Evolutionary conservation across 768 basidiomycete genomes (phyloP).

Genomic region (Russula compacta): DNA sequence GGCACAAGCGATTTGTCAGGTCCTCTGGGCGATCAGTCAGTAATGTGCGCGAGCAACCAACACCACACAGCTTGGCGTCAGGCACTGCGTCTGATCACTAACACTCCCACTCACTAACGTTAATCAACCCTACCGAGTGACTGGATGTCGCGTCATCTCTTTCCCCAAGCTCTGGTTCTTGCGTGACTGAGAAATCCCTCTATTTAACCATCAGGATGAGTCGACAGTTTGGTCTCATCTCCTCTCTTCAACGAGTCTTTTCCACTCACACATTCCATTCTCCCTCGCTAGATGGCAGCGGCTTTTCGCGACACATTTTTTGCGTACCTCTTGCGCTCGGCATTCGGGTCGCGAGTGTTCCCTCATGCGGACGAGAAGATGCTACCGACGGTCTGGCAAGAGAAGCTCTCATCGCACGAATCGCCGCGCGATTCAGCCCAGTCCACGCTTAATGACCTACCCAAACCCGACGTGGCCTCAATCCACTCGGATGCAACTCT

Average conservation of each 20-base stretch:
- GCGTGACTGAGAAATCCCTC: background rate
- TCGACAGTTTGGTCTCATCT: background rate
- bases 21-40: no score
- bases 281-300: constrained; percentile 8
- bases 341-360: constrained; percentile 21
- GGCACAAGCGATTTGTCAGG: no score
- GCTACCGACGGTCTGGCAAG: constrained; percentile 16
- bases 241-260: background rate
- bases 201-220: constrained; percentile 6
- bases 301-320: constrained; percentile 26
- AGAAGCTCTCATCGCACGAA: background rate
- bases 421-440: background rate
- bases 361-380: constrained; percentile 18
- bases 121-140: no score
- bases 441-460: background rate
- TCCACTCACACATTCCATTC: no score
- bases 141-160: background rate
- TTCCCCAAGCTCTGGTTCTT: background rate
- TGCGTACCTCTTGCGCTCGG: constrained; percentile 26
- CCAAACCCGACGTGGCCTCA: background rate
- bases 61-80: no score
- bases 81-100: no score
- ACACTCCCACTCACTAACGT: no score
- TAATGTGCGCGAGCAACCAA: no score
- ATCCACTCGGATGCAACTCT: background rate